Evolutionary conservation across 2,329 filamentous ascomycete genomes (phyloP), one percentile per base, ranked within the genome.

Genomic region (Xylariaceae sp.): DNA sequence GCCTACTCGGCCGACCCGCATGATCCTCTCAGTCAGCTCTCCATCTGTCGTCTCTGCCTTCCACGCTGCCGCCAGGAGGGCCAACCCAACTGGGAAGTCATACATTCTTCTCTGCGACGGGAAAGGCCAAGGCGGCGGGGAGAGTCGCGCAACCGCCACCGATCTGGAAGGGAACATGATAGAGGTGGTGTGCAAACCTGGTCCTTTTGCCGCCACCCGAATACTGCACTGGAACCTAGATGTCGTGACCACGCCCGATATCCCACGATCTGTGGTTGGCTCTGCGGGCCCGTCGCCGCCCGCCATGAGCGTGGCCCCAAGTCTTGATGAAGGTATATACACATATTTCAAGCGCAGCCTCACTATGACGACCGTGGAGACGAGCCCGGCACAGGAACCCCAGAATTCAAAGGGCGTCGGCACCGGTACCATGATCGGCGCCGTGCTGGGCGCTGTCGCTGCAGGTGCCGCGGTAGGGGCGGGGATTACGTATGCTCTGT

Each of bases 101-200:
- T 49, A 52, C 38, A 53, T 57, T 37, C 35, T 53, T 31, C 32
- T 48, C 31, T 49, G 54, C 37, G 47, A 49, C 37, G 41, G 38
- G 31, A 36, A 50, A n/a, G 53, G 50, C 17, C 28, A 47, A 5
- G 37, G 38, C 28, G 21, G 40, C 46, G 55, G 58, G 49, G 64
- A 63, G 47, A 62, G 52, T 50, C 61, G 54, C 65, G 74, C 62
- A 68, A 77, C 66, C 71, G 80, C 88, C 28, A 73, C 79, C 44
- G 88, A 94, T 61, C 73, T 86, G 38, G 87, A 94, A 65, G 85
- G 85, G 35, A 94, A 94, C 65, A 84, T 76, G 51, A 80, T 94
- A 57, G 85, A 92, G 57, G 83, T 86, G 19, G 77, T 89, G 79
- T 59, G 69, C 70, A 7, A 59, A 60, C 9, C 56, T 28, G 60